A percentile compares a stretch with the other conserved stretches of the same genome.
These are phyloP conservation scores for Diutina scorzettiae DNA, from an alignment of 1,139 yeast species.

Conservation along the genomic window DNA sequence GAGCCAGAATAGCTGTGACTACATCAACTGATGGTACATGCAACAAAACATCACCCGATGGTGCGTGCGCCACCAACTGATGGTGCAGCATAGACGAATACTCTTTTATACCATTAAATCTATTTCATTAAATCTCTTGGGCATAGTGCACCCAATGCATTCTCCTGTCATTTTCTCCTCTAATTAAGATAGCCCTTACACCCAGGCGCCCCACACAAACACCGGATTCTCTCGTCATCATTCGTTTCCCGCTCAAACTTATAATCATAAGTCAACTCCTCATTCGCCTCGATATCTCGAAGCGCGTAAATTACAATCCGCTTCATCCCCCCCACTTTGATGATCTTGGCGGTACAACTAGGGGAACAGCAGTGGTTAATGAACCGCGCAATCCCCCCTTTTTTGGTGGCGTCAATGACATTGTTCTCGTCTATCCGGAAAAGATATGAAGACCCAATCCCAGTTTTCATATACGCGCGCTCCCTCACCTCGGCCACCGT, in stretches of 20 bases:
- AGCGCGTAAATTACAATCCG: slow-evolving; percentile 92
- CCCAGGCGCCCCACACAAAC: slow-evolving; percentile 89
- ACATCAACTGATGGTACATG: no score
- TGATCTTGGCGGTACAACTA: slow-evolving; percentile 92
- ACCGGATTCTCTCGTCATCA: slow-evolving; percentile 80
- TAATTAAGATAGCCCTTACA: slow-evolving; percentile 88
- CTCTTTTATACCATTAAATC: no score
- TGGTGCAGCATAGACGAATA: no score
- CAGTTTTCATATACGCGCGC: slow-evolving; percentile 72
- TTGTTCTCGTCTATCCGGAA: slow-evolving; percentile 90
- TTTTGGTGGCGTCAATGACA: slow-evolving; percentile 94
- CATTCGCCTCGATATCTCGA: slow-evolving; percentile 78
- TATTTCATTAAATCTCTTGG: no score
- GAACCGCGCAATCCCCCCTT: slow-evolving; percentile 93
- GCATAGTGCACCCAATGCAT: no score
- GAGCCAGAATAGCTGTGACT: no score
- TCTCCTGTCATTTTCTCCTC: no score
- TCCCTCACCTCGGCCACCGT: slow-evolving; percentile 93
- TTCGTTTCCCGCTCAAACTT: slow-evolving; percentile 88
- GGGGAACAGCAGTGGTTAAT: slow-evolving; percentile 97
- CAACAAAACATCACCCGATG: no score
- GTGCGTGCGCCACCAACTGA: no score
- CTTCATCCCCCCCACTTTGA: slow-evolving; percentile 87
- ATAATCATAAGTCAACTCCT: slow-evolving; percentile 90
- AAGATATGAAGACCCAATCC: slow-evolving; percentile 89